phyloP scores from a whole-genome alignment of 192 early-diverging fungal genomes.

The Podila clonocystis region DNA sequence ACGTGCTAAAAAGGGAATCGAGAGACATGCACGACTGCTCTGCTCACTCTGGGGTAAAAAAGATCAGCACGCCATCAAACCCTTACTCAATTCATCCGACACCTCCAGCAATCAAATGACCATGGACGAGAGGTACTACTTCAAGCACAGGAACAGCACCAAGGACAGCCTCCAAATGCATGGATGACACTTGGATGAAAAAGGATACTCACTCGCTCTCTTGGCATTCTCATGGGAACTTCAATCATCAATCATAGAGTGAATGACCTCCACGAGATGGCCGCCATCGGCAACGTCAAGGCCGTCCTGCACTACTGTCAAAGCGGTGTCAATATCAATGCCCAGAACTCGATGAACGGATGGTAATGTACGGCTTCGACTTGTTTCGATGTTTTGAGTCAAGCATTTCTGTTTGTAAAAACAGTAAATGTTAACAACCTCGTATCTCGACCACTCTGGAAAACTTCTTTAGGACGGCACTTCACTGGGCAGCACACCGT shows the following conservation, averaged over 20 bases:
- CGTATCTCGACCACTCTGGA: not conserved
- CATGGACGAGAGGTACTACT: not conserved
- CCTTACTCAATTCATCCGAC: no score
- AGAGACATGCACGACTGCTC: no score
- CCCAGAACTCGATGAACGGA: constrained; percentile 77
- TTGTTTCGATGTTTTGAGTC: no score
- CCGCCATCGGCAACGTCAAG: constrained; percentile 77
- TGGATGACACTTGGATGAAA: no score
- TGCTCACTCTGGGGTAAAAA: no score
- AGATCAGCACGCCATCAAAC: no score
- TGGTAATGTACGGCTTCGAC: constrained; percentile 52
- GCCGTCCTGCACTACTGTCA: constrained; percentile 71
- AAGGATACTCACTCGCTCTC: not conserved
- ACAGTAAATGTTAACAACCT: not conserved
- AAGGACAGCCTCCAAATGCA: not conserved
- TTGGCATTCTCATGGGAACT: not conserved
- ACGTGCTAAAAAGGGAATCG: no score
- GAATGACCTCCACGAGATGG: constrained; percentile 52
- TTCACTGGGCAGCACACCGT: constrained; percentile 83
- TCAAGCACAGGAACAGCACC: not conserved
- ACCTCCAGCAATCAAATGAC: not conserved
- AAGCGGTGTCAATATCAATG: constrained; percentile 72
- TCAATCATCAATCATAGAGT: constrained; percentile 37
- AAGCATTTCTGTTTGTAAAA: not conserved
- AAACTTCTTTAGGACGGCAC: constrained; percentile 58